These are phyloP conservation scores for Salvia rosmarinus DNA, from an alignment of 257 asterid species.

Conservation along the genomic window DNA sequence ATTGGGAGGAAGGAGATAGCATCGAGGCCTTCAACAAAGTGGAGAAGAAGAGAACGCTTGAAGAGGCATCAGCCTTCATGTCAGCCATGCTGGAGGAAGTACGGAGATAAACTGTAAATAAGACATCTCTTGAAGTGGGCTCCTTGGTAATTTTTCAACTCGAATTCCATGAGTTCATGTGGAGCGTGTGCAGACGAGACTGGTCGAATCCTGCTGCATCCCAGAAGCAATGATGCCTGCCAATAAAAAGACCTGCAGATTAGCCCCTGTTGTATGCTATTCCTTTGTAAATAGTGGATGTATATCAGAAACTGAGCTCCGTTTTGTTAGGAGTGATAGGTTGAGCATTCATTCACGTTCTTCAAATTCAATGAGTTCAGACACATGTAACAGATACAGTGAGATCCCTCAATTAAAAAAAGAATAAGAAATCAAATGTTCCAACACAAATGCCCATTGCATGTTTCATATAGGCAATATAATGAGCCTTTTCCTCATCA, in stretches of 20 bases:
- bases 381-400: conserved; percentile 46
- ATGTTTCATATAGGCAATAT: conserved; percentile 1
- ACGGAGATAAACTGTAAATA: conserved; percentile 47
- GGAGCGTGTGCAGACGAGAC: not conserved
- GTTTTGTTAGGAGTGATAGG: conserved; percentile 57
- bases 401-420: conserved; percentile 13
- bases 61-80: conserved; percentile 98
- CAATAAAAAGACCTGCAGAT: conserved; percentile 24
- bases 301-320: conserved; percentile 57
- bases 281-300: conserved; percentile 70
- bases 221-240: conserved; percentile 27
- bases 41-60: conserved; percentile 89
- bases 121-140: conserved; percentile 22
- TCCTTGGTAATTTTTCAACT: conserved; percentile 29
- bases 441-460: conserved; percentile 26
- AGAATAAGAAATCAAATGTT: conserved; percentile 25
- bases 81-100: conserved; percentile 74
- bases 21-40: conserved; percentile 79
- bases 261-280: conserved; percentile 40
- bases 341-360: conserved; percentile 49
- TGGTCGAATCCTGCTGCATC: conserved; percentile 31
- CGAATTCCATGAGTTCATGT: conserved; percentile 18
- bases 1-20: conserved; percentile 87
- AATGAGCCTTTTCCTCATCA: too few species aligned
- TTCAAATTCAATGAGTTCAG: conserved; percentile 37